phyloP scores from a whole-genome alignment of 169 alveolate genomes.

The Amoebophrya sp. region DNA sequence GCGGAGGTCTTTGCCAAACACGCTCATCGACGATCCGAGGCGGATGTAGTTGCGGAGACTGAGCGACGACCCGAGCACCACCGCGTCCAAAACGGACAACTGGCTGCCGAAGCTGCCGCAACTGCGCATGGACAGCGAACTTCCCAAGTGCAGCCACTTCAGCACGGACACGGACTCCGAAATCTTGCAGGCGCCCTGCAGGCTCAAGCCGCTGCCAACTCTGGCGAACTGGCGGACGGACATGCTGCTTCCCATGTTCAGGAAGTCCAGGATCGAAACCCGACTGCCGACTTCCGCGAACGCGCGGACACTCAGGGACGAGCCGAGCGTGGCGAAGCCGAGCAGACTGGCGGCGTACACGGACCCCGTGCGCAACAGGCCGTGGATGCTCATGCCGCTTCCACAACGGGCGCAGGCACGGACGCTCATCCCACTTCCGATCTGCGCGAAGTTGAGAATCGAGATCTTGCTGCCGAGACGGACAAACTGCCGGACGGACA shows the following conservation, averaged over 20 bases:
- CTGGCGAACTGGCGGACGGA: slow-evolving; percentile 22
- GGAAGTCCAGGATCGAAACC: neutral
- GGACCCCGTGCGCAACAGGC: neutral
- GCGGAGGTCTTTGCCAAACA: neutral
- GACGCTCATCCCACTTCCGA: neutral
- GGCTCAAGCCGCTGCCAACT: neutral
- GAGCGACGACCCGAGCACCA: neutral
- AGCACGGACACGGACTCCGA: neutral
- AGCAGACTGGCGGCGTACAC: neutral
- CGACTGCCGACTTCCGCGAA: neutral
- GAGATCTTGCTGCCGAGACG: neutral
- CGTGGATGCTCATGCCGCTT: neutral
- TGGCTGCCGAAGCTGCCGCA: neutral
- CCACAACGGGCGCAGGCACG: slow-evolving; percentile 21
- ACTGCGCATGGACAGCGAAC: neutral
- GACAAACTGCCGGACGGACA: neutral
- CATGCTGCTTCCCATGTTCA: neutral
- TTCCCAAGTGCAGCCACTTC: neutral
- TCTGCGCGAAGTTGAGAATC: neutral
- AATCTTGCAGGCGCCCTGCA: neutral
- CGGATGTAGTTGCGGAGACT: neutral
- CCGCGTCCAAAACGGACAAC: slow-evolving; percentile 19
- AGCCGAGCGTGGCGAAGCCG: neutral
- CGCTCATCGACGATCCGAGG: neutral
- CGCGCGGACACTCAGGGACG: neutral